Base-by-base conservation (phyloP, 2,329 filamentous ascomycete genomes). In the Didymella exigua region DNA sequence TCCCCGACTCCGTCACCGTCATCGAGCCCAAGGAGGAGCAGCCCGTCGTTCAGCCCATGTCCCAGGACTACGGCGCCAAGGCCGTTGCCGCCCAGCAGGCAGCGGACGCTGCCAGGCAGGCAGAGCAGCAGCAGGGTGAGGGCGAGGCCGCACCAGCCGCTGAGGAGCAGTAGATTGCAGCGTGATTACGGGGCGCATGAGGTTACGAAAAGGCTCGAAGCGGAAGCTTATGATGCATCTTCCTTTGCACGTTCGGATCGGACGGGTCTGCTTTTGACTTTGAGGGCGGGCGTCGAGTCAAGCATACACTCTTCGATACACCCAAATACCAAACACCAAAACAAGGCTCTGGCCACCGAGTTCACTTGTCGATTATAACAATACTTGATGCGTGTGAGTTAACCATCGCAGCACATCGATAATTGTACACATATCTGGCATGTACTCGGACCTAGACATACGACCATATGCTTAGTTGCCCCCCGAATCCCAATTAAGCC, bases 11-110 rank as follows among this genome's bases (percentile, higher is more conserved):
- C 79, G 95, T 99, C 81, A 98, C 93, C 80, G 95, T 99, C 83
- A 96, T 98, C 82, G 95, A 99, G 86, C 96, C 95, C 82, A 99
- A 99, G 91, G 95, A 99, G 84, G 95, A 99, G 88, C 87, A 93
- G 79, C 87, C 89, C 74, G 89, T 98, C 67, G 86, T 96, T 74
- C 92, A 96, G 82, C 95, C 95, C 77, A 89, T 93, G 81, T 93
- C 89, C 82, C 92, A 97, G 84, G 96, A 99, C 85, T 99, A 99
- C 83, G 95, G 95, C 75, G 91, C 93, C 71, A 99, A 99, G 90
- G 86, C 86, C 65, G 74, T 86, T 55, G 84, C 85, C 69, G 85
- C 86, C 60, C 84, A 87, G 70, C 86, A 89, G 78, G 86, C 86
- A 59, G 85, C 86, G 63, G 88, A 79, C 63, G 71, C 84, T 75